These are phyloP conservation scores for Capsicum chinense DNA, from an alignment of 257 asterid species.

Conservation along the genomic window DNA sequence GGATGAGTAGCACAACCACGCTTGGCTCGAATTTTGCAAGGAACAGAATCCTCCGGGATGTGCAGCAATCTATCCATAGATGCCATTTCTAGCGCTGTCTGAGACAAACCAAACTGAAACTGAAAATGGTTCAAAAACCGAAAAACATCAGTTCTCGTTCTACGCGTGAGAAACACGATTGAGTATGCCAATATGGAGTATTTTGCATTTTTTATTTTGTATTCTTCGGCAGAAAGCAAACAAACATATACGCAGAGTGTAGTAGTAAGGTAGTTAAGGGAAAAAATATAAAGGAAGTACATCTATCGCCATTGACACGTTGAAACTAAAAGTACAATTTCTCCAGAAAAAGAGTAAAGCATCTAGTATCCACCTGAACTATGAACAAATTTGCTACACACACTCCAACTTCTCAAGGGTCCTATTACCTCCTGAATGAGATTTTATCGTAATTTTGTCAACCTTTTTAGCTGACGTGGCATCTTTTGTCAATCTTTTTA, in stretches of 20 bases:
- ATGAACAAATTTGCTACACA: too few species aligned
- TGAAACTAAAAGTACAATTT: too few species aligned
- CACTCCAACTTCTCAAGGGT: too few species aligned
- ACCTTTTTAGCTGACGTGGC: too few species aligned
- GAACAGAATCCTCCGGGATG: conserved; percentile 82
- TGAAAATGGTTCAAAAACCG: conserved; percentile 24
- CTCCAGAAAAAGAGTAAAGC: neutral
- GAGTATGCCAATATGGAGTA: conserved; percentile 4
- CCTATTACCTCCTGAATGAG: too few species aligned
- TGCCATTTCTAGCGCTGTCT: conserved; percentile 60
- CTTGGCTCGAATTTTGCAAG: conserved; percentile 91
- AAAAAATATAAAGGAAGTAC: neutral
- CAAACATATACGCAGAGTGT: neutral
- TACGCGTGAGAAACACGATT: neutral
- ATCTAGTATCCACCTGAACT: too few species aligned
- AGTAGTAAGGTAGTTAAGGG: neutral
- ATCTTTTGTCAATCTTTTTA: too few species aligned
- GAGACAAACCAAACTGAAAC: conserved; percentile 78
- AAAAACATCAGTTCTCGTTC: neutral
- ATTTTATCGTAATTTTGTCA: too few species aligned
- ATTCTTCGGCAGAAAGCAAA: neutral
- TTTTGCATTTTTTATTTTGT: neutral
- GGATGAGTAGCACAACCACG: conserved; percentile 97
- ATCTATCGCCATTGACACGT: neutral
- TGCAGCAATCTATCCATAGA: conserved; percentile 71